These are phyloP conservation scores for Solanum pimpinellifolium DNA, from an alignment of 257 asterid genomes.

Conservation along the genomic window DNA sequence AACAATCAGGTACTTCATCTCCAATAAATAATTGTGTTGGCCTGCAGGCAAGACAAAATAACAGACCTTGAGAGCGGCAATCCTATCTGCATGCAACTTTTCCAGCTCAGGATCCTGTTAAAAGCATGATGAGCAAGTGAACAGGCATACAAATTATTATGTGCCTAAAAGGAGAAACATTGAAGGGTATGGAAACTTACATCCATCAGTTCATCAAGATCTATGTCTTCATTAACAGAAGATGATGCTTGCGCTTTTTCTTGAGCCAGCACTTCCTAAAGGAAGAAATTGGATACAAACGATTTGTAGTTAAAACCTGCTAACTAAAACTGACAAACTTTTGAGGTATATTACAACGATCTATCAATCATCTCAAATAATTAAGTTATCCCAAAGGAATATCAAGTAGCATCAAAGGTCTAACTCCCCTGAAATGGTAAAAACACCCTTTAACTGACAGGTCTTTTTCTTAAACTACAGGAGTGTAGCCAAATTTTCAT, in stretches of 20 bases:
- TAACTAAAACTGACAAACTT: background rate
- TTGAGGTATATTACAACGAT: background rate
- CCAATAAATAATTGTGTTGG: background rate
- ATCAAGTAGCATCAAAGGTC: background rate
- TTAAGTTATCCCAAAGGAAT: background rate
- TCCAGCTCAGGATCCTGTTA: conserved; percentile 96
- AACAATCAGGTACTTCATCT: background rate
- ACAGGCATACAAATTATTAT: background rate
- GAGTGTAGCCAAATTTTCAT: background rate
- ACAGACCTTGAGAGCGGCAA: conserved; percentile 82
- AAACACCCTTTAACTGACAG: background rate
- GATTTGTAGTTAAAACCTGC: background rate
- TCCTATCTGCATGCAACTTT: conserved; percentile 93
- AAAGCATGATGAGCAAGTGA: background rate
- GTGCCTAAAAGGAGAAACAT: background rate
- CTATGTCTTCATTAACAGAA: conserved; percentile 57
- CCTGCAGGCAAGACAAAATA: conserved; percentile 1
- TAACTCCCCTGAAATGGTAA: background rate
- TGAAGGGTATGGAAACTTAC: conserved; percentile 35
- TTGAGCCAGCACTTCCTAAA: conserved; percentile 63
- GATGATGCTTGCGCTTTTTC: conserved; percentile 48
- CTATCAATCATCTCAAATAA: background rate
- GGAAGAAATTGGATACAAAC: background rate
- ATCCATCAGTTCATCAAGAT: conserved; percentile 94
- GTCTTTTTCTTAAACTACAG: background rate